Base-by-base conservation (phyloP, 192 early-diverging fungal species). In the Rhizophlyctis rosea region DNA sequence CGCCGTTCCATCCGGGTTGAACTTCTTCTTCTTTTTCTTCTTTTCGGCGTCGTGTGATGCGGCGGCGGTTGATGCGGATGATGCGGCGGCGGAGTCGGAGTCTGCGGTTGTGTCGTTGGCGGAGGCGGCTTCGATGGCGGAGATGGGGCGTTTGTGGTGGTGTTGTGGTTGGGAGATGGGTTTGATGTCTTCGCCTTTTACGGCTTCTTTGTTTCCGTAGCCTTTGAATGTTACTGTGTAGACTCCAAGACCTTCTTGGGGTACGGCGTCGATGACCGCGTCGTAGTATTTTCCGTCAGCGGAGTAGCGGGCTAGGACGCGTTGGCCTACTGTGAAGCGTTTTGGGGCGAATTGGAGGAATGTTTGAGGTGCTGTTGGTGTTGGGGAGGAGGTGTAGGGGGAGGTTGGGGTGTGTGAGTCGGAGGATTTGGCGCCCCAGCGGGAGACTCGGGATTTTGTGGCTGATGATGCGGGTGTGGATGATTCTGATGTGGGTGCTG, bases 211-310 rank as follows among this genome's bases (percentile, higher is more conserved):
- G 21, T 31, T 62, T 0, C 34, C 21, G 52, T 68, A 68, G 21
- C 59, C 67, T 18, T 21, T 31, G 36, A 67, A 65, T 11, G 50
- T 44, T 9, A 61, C 50, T 13, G 48, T 34, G 55, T 65, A 65
- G 5, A 28, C 30, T 5, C 36, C 53, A 14, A 62, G 32, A 47
- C 71, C 80, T 3, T 67, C 67, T 24, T 82, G 78, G 35, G 82
- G 83, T 39, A 80, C 67, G 28, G 75, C 79, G n/a, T 84, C 76
- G 55, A 88, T 75, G 18, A 74, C 83, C 2, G 79, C 82, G 61
- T 76, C 78, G 54, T 87, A 90, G 52, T 81, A 86, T 47, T 89
- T 81, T 1, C 86, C 86, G 64, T 91, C 87, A 4, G 61, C 75
- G 4, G 76, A 65, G 54, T 79, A 90, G 54, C 87, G 79, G 27